phyloP scores from a whole-genome alignment of 164 flowering plant genomes.

The Kalanchoe fedtschenkoi region DNA sequence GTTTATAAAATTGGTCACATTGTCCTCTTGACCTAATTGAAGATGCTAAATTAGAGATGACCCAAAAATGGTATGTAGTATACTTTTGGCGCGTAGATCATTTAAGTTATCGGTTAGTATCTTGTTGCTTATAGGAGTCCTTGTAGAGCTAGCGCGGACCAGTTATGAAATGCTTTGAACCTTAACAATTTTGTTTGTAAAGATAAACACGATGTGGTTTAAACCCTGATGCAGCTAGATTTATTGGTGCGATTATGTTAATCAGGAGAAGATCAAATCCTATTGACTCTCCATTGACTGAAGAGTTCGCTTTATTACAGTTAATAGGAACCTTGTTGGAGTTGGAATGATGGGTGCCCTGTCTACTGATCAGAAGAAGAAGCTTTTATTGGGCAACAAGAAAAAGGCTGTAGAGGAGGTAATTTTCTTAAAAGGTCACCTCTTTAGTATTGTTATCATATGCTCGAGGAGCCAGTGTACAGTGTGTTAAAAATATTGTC shows the following conservation, averaged over 20 bases:
- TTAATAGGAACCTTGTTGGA: conserved; percentile 72
- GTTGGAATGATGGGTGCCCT: conserved; percentile 55
- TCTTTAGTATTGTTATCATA: not conserved
- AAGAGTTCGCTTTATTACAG: conserved; percentile 21
- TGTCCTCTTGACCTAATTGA: not conserved
- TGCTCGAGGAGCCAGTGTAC: not conserved
- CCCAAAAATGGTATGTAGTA: too few relatives aligned
- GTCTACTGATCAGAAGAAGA: conserved; percentile 93
- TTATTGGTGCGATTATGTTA: not conserved
- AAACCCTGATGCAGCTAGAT: not conserved
- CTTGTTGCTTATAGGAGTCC: not conserved
- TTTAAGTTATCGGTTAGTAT: not conserved
- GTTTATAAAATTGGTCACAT: too few relatives aligned
- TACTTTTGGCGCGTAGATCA: not conserved
- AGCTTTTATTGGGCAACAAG: conserved; percentile 88
- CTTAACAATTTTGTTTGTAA: not conserved
- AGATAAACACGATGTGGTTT: not conserved
- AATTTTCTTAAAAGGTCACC: not conserved
- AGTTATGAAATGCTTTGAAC: not conserved
- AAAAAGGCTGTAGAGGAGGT: conserved; percentile 82
- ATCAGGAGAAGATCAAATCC: not conserved
- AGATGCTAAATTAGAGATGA: not conserved
- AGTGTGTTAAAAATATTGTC: not conserved
- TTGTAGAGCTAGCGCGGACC: not conserved
- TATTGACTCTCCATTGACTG: not conserved